A percentile compares a stretch with the other conserved stretches of the same genome.
These are phyloP conservation scores for Xylaria scruposa DNA, from an alignment of 495 filamentous ascomycete genomes.

Conservation along the genomic window DNA sequence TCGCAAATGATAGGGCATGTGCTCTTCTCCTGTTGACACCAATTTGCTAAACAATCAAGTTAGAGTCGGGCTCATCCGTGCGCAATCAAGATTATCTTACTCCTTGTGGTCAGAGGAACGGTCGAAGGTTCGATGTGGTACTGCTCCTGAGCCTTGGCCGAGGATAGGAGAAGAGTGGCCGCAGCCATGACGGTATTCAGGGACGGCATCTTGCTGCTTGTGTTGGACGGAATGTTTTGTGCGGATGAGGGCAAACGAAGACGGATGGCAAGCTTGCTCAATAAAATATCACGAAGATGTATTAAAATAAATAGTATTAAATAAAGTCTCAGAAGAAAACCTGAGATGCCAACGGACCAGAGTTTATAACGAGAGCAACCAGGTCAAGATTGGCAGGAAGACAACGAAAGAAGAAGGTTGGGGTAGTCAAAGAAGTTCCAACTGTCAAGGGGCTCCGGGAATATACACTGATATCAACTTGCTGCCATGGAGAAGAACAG, in stretches of 20 bases:
- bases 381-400: conserved; percentile 17
- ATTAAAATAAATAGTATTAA: conserved; percentile 29
- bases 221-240: neutral
- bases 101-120: conserved; percentile 44
- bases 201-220: conserved; percentile 51
- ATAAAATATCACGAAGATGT: conserved; percentile 25
- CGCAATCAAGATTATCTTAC: conserved; percentile 38
- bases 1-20: conserved; percentile 81
- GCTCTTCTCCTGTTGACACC: conserved; percentile 72
- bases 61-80: conserved; percentile 29
- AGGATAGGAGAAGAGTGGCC: conserved; percentile 50
- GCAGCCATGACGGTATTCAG: conserved; percentile 53
- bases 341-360: neutral
- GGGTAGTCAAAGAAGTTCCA: neutral
- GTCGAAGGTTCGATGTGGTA: conserved; percentile 45
- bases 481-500: conserved; percentile 10
- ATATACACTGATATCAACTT: conserved; percentile 5
- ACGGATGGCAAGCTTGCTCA: neutral
- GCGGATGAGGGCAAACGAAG: conserved; percentile 16
- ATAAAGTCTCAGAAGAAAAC: neutral
- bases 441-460: conserved; percentile 16
- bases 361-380: conserved; percentile 19
- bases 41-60: conserved; percentile 57
- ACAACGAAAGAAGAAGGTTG: conserved; percentile 25
- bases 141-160: conserved; percentile 54